Percentiles rank a stretch among this genome's conserved stretches.
Conservation (phyloP, 2,329 filamentous ascomycete species). For the Teratosphaeriaceae sp. region DNA sequence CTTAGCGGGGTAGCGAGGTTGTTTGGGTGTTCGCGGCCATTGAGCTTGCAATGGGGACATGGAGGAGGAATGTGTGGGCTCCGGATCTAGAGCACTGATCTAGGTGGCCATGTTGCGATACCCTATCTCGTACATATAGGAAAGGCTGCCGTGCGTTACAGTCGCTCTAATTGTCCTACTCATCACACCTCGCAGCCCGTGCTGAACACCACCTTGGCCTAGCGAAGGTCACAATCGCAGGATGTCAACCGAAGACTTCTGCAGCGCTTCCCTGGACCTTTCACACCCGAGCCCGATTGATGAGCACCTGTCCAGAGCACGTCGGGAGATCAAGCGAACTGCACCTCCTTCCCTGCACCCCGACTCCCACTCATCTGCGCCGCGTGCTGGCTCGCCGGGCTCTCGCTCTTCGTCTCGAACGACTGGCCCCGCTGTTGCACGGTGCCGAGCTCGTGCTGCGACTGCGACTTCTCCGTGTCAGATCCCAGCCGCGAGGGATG, state of each 20-base stretch:
- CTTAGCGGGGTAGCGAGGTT: no score
- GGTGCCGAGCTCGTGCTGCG: constrained; percentile 13
- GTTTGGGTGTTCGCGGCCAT: no score
- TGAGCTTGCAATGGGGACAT: no score
- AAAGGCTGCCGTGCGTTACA: no score
- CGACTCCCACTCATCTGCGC: constrained; percentile 3
- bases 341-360: background rate
- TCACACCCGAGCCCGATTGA: no score
- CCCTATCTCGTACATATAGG: background rate
- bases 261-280: background rate
- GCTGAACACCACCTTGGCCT: no score
- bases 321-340: background rate
- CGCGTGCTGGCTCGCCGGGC: constrained; percentile 11
- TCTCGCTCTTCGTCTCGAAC: constrained; percentile 16
- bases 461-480: constrained; percentile 18
- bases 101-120: background rate
- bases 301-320: background rate
- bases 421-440: constrained; percentile 6
- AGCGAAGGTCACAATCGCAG: no score
- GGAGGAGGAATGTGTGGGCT: no score
- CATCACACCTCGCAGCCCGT: no score
- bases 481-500: constrained; percentile 6
- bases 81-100: no score
- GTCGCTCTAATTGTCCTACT: no score
- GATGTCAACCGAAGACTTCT: background rate